Percentiles rank a stretch among this genome's conserved stretches.
These are phyloP conservation scores for Cutaneotrichosporon mucoides DNA, from an alignment of 1,284 basidiomycete genomes.

Conservation along the genomic window DNA sequence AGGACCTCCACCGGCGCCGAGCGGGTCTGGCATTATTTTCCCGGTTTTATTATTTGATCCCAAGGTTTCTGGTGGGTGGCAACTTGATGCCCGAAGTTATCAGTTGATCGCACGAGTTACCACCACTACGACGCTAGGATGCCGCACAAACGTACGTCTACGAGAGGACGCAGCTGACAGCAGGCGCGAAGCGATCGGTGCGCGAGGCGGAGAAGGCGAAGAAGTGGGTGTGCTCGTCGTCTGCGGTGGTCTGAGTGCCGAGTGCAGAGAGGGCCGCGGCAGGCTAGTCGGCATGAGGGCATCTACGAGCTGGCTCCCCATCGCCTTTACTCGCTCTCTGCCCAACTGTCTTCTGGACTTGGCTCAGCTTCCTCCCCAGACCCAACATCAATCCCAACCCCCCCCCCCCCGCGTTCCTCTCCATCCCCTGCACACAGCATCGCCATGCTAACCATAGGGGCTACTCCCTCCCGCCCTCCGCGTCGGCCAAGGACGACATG, in stretches of 20 bases:
- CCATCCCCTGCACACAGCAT: not conserved
- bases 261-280: no score
- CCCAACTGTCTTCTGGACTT: no score
- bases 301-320: no score
- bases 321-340: no score
- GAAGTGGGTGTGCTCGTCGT: constrained; percentile 25
- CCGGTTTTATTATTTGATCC: not conserved
- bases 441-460: constrained; percentile 31
- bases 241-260: not conserved
- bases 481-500: constrained; percentile 35
- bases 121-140: constrained; percentile 23
- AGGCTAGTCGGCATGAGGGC: no score
- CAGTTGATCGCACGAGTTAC: constrained; percentile 31
- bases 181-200: constrained; percentile 45
- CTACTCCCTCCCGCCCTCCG: constrained; percentile 35
- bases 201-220: constrained; percentile 36
- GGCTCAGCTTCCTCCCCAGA: no score
- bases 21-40: not conserved
- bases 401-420: no score
- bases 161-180: not conserved
- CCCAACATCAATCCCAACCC: no score
- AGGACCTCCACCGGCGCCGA: constrained; percentile 6
- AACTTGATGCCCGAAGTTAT: not conserved
- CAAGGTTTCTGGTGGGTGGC: not conserved
- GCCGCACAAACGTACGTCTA: constrained; percentile 46